Evolutionary conservation across 2,329 filamentous ascomycete species (phyloP), one percentile per base, ranked within the genome.

Genomic region (Ceratocystis cacaofunesta): DNA sequence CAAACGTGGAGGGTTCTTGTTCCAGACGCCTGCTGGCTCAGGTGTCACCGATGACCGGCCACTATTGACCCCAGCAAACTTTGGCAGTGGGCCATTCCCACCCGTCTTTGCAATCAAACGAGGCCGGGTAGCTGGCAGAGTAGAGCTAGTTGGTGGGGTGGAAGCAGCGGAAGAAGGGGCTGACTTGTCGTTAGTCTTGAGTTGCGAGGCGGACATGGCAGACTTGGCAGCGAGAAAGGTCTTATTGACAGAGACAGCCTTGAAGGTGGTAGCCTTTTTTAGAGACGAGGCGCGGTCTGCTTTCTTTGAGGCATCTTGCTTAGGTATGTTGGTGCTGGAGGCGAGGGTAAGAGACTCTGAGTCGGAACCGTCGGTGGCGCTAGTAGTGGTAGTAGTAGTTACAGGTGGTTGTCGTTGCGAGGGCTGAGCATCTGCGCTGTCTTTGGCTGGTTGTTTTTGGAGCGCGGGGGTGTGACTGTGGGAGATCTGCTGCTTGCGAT

Each of bases 171-270:
- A 75, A 61, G 78, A 75, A 15, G 80, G 71, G 12, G 73, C 73
- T 5, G 78, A 75, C 73, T 84, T 81, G 69, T 84, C 78, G 70
- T 74, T 75, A 60, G 78, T 70, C 71, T 85, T 84, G 65, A 80
- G 72, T 22, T 78, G 73, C 7, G 76, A 72, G 68, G 72, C 74
- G 64, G 75, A 73, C 19, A 77, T 73, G 19, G 79, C 73, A 58
- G 76, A 80, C 74, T 92, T 92, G 68, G 88, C 83, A n/a, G 83
- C 84, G 44, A 94, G 79, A 72, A 92, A 95, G 55, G 84, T 90
- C 75, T 89, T 91, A 70, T 92, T 92, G 70, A 92, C 88, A 4
- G 88, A 92, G 61, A 94, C 87, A 19, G 89, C 84, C 75, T 94
- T 95, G 80, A 95, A 94, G 12, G 85, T 86, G 19, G 85, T 77